Conservation (phyloP, 495 filamentous ascomycete genomes). For the Delitschia confertaspora region DNA sequence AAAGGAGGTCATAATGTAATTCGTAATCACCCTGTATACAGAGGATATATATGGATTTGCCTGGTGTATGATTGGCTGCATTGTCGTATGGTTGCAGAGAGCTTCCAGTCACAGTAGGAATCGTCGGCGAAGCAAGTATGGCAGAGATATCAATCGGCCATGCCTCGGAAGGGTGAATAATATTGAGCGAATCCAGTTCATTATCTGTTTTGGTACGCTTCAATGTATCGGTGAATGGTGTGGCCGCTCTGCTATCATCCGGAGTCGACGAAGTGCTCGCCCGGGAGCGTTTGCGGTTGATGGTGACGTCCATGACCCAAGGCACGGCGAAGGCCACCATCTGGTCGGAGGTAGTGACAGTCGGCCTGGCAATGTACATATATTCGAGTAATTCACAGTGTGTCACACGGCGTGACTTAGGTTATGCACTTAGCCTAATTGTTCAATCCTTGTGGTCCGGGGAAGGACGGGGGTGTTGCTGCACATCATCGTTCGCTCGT, state of each 20-base stretch:
- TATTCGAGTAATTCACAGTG: no score
- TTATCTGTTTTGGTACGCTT: conserved; percentile 19
- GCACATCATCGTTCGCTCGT: no score
- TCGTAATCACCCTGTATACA: conserved; percentile 22
- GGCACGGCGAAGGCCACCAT: conserved; percentile 9
- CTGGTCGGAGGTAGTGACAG: no score
- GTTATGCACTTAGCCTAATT: no score
- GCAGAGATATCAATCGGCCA: conserved; percentile 21
- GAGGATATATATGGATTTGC: conserved; percentile 12
- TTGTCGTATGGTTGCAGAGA: conserved; percentile 14
- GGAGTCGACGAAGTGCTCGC: no score
- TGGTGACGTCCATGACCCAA: conserved; percentile 16
- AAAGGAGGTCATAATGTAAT: conserved; percentile 26
- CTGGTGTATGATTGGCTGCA: conserved; percentile 10
- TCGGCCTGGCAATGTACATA: no score
- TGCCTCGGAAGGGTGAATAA: conserved; percentile 14
- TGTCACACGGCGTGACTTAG: no score
- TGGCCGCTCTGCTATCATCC: not conserved
- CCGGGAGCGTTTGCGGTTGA: conserved; percentile 18
- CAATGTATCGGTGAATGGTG: conserved; percentile 5
- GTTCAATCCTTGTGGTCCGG: no score
- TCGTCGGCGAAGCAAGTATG: conserved; percentile 20
- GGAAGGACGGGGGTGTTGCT: no score
- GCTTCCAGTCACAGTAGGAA: not conserved
- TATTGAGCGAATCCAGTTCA: conserved; percentile 16